These are phyloP conservation scores for Hygrophorus pudorinus DNA, from an alignment of 768 basidiomycete genomes.

Conservation along the genomic window DNA sequence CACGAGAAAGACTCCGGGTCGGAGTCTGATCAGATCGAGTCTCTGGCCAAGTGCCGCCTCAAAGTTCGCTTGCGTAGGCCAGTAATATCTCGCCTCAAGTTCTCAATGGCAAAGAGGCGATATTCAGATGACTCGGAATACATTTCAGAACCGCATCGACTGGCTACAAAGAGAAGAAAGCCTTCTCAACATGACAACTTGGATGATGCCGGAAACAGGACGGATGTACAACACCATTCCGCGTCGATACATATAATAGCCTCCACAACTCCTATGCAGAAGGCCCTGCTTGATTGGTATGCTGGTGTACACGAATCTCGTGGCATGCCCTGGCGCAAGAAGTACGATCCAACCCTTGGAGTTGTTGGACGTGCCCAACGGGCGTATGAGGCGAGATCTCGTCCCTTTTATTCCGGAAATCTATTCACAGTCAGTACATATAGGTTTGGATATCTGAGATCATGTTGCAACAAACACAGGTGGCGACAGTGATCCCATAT, in stretches of 20 bases:
- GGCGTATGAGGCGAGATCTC: slow-evolving; percentile 72
- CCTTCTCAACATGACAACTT: background rate
- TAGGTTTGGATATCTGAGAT: slow-evolving; percentile 89
- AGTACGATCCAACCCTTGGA: slow-evolving; percentile 43
- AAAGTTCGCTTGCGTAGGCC: no score
- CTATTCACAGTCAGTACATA: background rate
- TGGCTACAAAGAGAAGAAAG: background rate
- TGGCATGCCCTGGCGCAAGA: slow-evolving; percentile 90
- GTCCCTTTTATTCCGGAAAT: background rate
- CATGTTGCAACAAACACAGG: slow-evolving; percentile 96
- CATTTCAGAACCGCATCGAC: background rate
- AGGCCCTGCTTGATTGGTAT: slow-evolving; percentile 63
- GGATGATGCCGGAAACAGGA: background rate
- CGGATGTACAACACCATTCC: background rate
- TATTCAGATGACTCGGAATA: background rate
- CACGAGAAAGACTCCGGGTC: no score
- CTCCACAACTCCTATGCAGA: slow-evolving; percentile 30
- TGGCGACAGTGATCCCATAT: slow-evolving; percentile 88
- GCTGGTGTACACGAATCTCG: slow-evolving; percentile 51
- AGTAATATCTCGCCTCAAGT: no score
- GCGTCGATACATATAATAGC: slow-evolving; percentile 38
- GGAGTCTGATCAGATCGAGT: no score
- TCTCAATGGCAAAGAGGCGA: background rate
- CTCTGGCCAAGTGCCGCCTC: no score
- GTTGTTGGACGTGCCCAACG: slow-evolving; percentile 64